Percentiles rank a stretch among this genome's conserved stretches.
Conservation (phyloP, 352 stramenopile genomes). For the Phytophthora pluvialis region DNA sequence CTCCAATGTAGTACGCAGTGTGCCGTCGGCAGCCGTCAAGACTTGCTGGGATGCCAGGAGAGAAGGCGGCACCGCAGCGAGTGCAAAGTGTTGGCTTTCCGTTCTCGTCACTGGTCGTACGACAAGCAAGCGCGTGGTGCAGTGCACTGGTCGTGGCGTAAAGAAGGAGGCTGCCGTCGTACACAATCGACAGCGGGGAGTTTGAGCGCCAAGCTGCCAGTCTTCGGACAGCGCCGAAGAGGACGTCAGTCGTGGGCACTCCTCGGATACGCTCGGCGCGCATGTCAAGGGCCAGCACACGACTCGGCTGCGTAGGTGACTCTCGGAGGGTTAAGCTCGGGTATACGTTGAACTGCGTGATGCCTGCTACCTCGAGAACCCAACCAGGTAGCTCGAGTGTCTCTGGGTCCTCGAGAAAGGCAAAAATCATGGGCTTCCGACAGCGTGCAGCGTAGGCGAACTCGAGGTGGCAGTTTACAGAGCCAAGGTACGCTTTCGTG, state of each 20-base stretch:
- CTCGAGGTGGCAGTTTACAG: slow-evolving; percentile 66
- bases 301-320: slow-evolving; percentile 2
- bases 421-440: slow-evolving; percentile 55
- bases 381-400: slow-evolving; percentile 41
- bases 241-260: slow-evolving; percentile 37
- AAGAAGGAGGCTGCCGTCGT: slow-evolving; percentile 53
- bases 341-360: slow-evolving; percentile 44
- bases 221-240: slow-evolving; percentile 52
- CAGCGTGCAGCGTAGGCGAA: slow-evolving; percentile 53
- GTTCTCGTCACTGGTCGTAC: not conserved
- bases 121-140: slow-evolving; percentile 19
- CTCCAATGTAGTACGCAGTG: slow-evolving; percentile 57
- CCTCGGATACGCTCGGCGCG: slow-evolving; percentile 32
- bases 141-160: slow-evolving; percentile 49
- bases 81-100: slow-evolving; percentile 32
- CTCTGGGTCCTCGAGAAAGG: slow-evolving; percentile 45
- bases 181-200: slow-evolving; percentile 31
- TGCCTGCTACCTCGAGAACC: slow-evolving; percentile 43
- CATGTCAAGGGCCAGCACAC: slow-evolving; percentile 46
- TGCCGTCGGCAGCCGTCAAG: slow-evolving; percentile 49
- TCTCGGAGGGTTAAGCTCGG: slow-evolving; percentile 32
- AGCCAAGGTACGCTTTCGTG: slow-evolving; percentile 51
- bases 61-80: slow-evolving; percentile 46
- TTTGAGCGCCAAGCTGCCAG: slow-evolving; percentile 40
- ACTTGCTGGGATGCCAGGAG: slow-evolving; percentile 29